Base-by-base conservation (phyloP, 208 protist genomes). In the Naegleria fowleri region DNA sequence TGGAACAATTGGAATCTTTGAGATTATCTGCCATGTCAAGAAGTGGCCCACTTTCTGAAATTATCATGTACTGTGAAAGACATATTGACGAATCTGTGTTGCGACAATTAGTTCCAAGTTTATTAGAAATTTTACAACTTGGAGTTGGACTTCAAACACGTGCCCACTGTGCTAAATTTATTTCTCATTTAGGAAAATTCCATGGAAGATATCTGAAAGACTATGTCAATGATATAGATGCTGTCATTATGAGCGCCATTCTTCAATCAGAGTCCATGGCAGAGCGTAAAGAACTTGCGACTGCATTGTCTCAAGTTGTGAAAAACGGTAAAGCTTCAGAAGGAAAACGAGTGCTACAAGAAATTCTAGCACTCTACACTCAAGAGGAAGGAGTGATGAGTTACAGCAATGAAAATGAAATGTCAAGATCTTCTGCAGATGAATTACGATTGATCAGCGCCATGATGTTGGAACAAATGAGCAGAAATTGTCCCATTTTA, bases 131-230 rank as follows among this genome's bases (percentile, higher is more conserved):
- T 33, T 15, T 88, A 11, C 39, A 38, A 39, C 11, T 36, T 55
- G 84, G 84, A 39, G 84, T 88, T 48, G 84, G 84, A 38, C 43
- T 58, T 11, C 41, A 15, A 51, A 88, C 84, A 55, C 51, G 84
- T 58, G 29, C n/a, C 29, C 36, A 11, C 2, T 48, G 36, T n/a
- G 39, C 84, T 22, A 48, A 55, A 19, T 58, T 88, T 55, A 38
- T 88, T 58, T 19, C 16, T 39, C 6, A 52, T 39, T 58, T 88
- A 29, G 39, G 25, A n/a, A 88, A 88, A 38, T 88, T 88, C 41
- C 39, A 88, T 38, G 84, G 84, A 25, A 55, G 22, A 9, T 22
- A 1, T 9, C 39, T 88, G 19, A 48, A 55, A 39, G 13, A 52
- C 7, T 55, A 38, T 55, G 43, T 55, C 5, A 25, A 51, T 39